Evolutionary conservation across 2,329 filamentous ascomycete species (phyloP).

Genomic region (Dactylellina sp.): DNA sequence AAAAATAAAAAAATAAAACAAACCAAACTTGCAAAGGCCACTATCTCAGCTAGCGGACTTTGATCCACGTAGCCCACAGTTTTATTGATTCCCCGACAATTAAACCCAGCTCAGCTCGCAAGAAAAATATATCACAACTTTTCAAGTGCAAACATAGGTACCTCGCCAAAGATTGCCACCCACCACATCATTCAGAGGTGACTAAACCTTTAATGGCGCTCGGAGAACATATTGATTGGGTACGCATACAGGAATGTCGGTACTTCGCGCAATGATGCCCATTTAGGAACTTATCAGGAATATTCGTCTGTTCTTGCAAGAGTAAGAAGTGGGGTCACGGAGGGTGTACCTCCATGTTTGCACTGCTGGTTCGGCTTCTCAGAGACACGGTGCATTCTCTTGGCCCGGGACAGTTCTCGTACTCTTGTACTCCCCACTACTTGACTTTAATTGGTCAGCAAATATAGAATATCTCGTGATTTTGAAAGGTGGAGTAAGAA

Average conservation of each 20-base stretch:
- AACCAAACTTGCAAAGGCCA: no score
- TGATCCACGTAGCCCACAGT: no score
- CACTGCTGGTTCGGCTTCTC: no score
- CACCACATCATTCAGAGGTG: slow-evolving; percentile 15
- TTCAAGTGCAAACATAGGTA: neutral
- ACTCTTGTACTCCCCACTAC: neutral
- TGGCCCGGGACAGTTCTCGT: slow-evolving; percentile 10
- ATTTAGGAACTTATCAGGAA: slow-evolving; percentile 17
- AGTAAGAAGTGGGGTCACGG: slow-evolving; percentile 18
- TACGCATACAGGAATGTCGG: slow-evolving; percentile 3
- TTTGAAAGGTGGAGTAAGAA: slow-evolving; percentile 29
- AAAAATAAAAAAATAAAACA: no score
- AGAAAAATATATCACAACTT: no score
- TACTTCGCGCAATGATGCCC: slow-evolving; percentile 17
- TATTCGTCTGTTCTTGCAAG: slow-evolving; percentile 17
- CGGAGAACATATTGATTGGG: slow-evolving; percentile 11
- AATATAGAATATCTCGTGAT: slow-evolving; percentile 54
- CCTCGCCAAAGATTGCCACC: no score
- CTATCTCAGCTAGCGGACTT: no score
- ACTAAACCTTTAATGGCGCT: slow-evolving; percentile 22
- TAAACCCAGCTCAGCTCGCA: no score
- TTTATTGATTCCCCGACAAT: no score
- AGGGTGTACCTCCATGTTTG: neutral
- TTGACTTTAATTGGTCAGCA: slow-evolving; percentile 37
- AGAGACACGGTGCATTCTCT: no score